phyloP scores from a whole-genome alignment of 306 rosid species.

The Cicer arietinum region DNA sequence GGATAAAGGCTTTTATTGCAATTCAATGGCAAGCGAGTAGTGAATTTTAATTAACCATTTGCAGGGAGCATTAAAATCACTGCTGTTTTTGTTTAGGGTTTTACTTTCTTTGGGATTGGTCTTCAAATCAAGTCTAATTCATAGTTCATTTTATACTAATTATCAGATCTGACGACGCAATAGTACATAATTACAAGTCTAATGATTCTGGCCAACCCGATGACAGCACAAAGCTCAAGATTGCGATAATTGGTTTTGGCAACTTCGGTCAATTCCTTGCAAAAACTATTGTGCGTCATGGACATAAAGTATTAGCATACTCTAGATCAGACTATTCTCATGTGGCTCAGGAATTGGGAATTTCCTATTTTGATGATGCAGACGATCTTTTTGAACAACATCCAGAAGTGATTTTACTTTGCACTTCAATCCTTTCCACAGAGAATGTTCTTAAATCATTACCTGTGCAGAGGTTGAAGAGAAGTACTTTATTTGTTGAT shows the following conservation, averaged over 20 bases:
- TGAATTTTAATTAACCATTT: neutral
- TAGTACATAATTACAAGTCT: constrained; percentile 8
- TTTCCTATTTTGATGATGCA: constrained; percentile 62
- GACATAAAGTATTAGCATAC: constrained; percentile 78
- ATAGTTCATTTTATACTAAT: constrained; percentile 16
- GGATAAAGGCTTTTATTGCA: constrained; percentile 22
- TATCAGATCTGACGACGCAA: constrained; percentile 50
- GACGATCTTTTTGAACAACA: constrained; percentile 92
- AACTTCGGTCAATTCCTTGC: constrained; percentile 95
- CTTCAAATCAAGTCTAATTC: constrained; percentile 28
- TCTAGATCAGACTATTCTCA: constrained; percentile 77
- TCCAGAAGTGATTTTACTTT: constrained; percentile 84
- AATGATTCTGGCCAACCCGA: constrained; percentile 39
- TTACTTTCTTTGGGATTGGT: neutral
- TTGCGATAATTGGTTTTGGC: constrained; percentile 85
- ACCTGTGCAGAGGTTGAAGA: constrained; percentile 77
- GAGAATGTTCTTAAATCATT: constrained; percentile 74
- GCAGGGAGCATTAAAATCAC: neutral
- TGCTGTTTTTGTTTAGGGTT: neutral
- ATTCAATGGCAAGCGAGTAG: neutral
- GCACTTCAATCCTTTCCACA: constrained; percentile 89
- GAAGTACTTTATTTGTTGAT: constrained; percentile 88
- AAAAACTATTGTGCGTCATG: constrained; percentile 65
- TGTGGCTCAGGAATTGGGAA: constrained; percentile 66
- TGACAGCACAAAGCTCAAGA: constrained; percentile 63